These are phyloP conservation scores for Colletotrichum zoysiae DNA, from an alignment of 2,329 filamentous ascomycete genomes.

Conservation along the genomic window DNA sequence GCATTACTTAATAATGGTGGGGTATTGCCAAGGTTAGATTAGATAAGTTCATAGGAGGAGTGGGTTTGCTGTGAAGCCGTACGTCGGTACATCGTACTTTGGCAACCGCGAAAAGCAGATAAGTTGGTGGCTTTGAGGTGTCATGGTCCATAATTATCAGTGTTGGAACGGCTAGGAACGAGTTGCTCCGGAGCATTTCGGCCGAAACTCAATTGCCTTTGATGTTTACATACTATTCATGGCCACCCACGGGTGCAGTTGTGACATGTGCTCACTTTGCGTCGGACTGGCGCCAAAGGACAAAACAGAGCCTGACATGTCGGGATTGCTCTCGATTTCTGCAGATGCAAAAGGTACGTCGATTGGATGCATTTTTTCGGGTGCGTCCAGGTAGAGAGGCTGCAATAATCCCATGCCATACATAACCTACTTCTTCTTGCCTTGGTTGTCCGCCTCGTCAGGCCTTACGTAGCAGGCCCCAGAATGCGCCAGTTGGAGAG, in stretches of 20 bases:
- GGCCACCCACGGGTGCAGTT: conserved; percentile 3
- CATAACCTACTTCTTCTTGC: neutral
- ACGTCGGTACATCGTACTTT: neutral
- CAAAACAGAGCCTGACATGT: neutral
- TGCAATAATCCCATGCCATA: neutral
- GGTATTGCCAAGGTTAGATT: conserved; percentile 35
- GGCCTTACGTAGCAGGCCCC: conserved; percentile 29
- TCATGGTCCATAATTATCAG: neutral
- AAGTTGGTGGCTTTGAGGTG: neutral
- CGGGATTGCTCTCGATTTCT: neutral
- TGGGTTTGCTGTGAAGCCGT: neutral
- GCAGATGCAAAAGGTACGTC: neutral
- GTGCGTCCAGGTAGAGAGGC: neutral
- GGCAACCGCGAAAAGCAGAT: neutral
- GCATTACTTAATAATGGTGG: conserved; percentile 36
- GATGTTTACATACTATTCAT: conserved; percentile 4
- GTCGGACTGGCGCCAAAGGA: neutral
- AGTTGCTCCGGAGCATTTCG: conserved; percentile 28
- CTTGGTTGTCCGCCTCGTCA: conserved; percentile 1
- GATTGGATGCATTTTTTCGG: neutral
- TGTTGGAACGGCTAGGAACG: neutral
- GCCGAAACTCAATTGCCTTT: conserved; percentile 29
- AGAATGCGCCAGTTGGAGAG: conserved; percentile 23
- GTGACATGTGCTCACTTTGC: conserved; percentile 1
- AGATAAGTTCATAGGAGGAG: conserved; percentile 23